phyloP scores from a whole-genome alignment of 83 land plant genomes.

The Larix sibirica region DNA sequence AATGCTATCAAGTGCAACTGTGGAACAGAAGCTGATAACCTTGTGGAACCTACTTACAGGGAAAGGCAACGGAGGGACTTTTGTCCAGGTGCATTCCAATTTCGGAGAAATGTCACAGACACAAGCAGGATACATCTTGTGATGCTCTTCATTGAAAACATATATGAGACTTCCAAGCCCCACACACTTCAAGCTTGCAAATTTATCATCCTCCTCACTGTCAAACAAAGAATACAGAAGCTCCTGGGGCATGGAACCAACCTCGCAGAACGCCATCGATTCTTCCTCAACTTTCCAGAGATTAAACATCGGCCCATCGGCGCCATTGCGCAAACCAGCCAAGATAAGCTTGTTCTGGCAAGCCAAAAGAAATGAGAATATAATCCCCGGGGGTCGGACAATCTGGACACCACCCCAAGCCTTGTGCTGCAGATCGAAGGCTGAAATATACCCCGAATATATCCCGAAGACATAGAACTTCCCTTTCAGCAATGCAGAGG shows the following conservation, averaged over 20 bases:
- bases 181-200: conserved; percentile 58
- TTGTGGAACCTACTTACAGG: conserved; percentile 50
- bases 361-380: conserved; percentile 40
- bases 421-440: conserved; percentile 35
- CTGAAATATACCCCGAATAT: conserved; percentile 32
- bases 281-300: conserved; percentile 46
- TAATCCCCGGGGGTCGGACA: conserved; percentile 45
- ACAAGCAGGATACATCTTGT: conserved; percentile 49
- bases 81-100: conserved; percentile 37
- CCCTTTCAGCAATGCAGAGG: conserved; percentile 34
- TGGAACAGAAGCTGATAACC: conserved; percentile 54
- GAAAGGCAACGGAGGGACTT: conserved; percentile 34
- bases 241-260: conserved; percentile 47
- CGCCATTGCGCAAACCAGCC: conserved; percentile 38
- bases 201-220: conserved; percentile 41
- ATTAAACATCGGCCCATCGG: conserved; percentile 25
- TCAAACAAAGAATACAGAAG: conserved; percentile 38
- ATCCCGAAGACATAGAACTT: conserved; percentile 47
- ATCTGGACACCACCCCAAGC: conserved; percentile 36
- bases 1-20: conserved; percentile 12
- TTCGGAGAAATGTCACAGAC: conserved; percentile 34
- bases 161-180: conserved; percentile 50
- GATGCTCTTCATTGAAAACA: conserved; percentile 55
- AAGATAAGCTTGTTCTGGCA: conserved; percentile 33
- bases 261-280: conserved; percentile 27